Evolutionary conservation across 768 basidiomycete species (phyloP).

Genomic region (Mycena vulgaris): DNA sequence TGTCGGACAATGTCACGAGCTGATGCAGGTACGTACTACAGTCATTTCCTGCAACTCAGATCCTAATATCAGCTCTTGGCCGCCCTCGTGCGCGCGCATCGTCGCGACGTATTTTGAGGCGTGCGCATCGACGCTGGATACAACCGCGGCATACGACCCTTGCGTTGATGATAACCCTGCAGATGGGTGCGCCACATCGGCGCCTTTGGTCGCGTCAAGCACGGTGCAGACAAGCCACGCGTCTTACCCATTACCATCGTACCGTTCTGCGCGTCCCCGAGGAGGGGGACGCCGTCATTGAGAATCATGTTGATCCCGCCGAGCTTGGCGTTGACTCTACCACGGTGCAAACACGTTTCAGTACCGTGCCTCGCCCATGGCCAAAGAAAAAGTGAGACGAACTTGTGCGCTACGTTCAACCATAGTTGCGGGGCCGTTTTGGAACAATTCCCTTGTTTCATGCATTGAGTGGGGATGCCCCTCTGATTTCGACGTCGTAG

Average conservation of each 20-base stretch:
- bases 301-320: conserved; percentile 87
- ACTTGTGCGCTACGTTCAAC: conserved; percentile 87
- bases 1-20: conserved; percentile 52
- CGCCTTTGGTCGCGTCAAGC: conserved; percentile 85
- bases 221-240: conserved; percentile 73
- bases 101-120: conserved; percentile 81
- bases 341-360: neutral
- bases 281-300: conserved; percentile 50
- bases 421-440: conserved; percentile 78
- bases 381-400: conserved; percentile 42
- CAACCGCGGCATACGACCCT: conserved; percentile 85
- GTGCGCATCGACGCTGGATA: conserved; percentile 82
- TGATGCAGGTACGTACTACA: conserved; percentile 58
- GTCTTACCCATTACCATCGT: conserved; percentile 52
- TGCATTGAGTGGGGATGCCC: conserved; percentile 85
- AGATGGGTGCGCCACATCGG: conserved; percentile 43
- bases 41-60: conserved; percentile 69
- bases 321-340: conserved; percentile 85
- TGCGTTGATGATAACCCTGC: neutral
- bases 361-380: conserved; percentile 7
- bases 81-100: conserved; percentile 68
- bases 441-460: conserved; percentile 74
- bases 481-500: conserved; percentile 55
- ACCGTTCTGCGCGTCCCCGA: neutral
- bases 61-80: conserved; percentile 86